Evolutionary conservation across 2,329 filamentous ascomycete genomes (phyloP).

Genomic region (Hortaea sp.): DNA sequence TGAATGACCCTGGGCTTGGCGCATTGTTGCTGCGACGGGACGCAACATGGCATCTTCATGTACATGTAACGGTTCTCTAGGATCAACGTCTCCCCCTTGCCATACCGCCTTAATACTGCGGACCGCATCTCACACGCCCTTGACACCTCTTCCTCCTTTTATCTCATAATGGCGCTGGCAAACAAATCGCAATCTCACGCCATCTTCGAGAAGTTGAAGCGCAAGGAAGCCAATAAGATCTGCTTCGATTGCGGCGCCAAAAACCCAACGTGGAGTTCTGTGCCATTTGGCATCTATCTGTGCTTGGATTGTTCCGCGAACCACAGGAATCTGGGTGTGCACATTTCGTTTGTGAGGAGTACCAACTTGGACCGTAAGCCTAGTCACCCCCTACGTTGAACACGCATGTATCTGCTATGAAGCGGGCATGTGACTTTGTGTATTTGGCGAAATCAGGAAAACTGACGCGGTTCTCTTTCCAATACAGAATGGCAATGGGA

Average conservation of each 20-base stretch:
- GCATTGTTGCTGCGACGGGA: too few relatives aligned
- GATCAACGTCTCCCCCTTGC: too few relatives aligned
- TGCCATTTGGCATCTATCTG: constrained; percentile 88
- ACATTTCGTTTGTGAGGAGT: constrained; percentile 97
- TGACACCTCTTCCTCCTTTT: not conserved
- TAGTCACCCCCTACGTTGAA: not conserved
- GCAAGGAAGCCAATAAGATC: constrained; percentile 92
- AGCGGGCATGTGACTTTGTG: not conserved
- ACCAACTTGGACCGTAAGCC: constrained; percentile 92
- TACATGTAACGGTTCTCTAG: too few relatives aligned
- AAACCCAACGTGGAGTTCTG: constrained; percentile 94
- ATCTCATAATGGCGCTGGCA: constrained; percentile 41
- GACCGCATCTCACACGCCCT: too few relatives aligned
- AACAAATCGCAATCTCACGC: constrained; percentile 92
- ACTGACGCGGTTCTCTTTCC: too few relatives aligned
- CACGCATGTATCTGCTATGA: not conserved
- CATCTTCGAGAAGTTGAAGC: constrained; percentile 95
- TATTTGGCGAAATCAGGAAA: not conserved
- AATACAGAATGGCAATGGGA: constrained; percentile 83
- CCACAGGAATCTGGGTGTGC: constrained; percentile 93
- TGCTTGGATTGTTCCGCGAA: constrained; percentile 96
- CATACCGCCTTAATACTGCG: too few relatives aligned
- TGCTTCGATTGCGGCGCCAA: constrained; percentile 98
- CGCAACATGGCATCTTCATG: too few relatives aligned
- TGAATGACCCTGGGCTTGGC: too few relatives aligned